Conservation (phyloP, 495 filamentous ascomycete genomes). For the Venustampulla echinocandica region DNA sequence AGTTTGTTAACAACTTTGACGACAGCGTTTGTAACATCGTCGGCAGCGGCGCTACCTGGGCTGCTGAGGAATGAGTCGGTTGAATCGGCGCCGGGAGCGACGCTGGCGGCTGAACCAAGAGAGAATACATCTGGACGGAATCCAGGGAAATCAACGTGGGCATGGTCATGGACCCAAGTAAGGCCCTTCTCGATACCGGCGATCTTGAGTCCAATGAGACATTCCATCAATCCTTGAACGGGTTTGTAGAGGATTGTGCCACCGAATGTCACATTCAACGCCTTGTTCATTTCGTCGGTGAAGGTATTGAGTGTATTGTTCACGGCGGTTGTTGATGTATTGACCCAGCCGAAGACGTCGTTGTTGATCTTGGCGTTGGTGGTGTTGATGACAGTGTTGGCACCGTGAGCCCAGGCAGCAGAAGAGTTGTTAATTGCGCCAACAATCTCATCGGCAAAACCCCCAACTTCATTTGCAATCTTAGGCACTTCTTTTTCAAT, state of each 20-base stretch:
- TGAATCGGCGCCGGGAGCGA: constrained; percentile 48
- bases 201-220: constrained; percentile 68
- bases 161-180: constrained; percentile 81
- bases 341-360: constrained; percentile 83
- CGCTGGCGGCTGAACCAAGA: constrained; percentile 58
- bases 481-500: constrained; percentile 70
- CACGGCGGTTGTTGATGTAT: constrained; percentile 65
- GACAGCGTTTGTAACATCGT: constrained; percentile 58
- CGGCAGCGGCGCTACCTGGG: constrained; percentile 48
- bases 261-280: constrained; percentile 69
- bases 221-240: constrained; percentile 63
- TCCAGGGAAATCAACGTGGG: constrained; percentile 70
- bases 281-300: constrained; percentile 59
- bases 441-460: constrained; percentile 77
- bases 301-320: constrained; percentile 83
- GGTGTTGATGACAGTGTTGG: constrained; percentile 62
- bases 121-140: constrained; percentile 79
- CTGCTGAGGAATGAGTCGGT: constrained; percentile 65
- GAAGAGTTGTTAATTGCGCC: constrained; percentile 62
- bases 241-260: constrained; percentile 67
- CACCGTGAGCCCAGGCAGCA: constrained; percentile 61
- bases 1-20: constrained; percentile 54
- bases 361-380: constrained; percentile 69
- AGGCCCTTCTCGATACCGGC: constrained; percentile 70
- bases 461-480: constrained; percentile 65